A percentile compares a stretch with the other conserved stretches of the same genome.
Evolutionary conservation across 306 rosid species (phyloP).

Genomic region (Cyclanthera cordifolia): DNA sequence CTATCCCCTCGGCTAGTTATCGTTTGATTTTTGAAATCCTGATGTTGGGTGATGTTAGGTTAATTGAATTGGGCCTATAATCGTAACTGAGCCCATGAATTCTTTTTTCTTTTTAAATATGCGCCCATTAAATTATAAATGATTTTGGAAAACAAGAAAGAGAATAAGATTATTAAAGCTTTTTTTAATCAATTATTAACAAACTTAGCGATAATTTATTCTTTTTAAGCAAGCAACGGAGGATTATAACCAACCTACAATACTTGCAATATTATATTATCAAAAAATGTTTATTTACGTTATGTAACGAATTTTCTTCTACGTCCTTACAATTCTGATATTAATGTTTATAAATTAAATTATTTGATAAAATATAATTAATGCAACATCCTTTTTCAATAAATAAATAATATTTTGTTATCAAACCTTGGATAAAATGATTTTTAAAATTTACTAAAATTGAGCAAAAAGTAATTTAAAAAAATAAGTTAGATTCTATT

Average conservation of each 20-base stretch:
- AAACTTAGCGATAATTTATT: not conserved
- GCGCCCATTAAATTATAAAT: too few species aligned
- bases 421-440: not conserved
- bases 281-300: not conserved
- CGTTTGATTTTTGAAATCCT: too few species aligned
- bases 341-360: not conserved
- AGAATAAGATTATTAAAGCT: not conserved
- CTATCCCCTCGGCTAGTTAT: too few species aligned
- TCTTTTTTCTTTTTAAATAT: too few species aligned
- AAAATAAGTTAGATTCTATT: not conserved
- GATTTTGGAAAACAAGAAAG: too few species aligned
- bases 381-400: not conserved
- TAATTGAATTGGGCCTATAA: too few species aligned
- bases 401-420: not conserved
- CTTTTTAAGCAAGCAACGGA: not conserved
- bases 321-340: conserved; percentile 4
- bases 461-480: not conserved
- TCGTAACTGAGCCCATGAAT: too few species aligned
- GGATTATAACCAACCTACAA: not conserved
- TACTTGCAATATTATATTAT: not conserved
- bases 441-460: not conserved
- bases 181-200: not conserved
- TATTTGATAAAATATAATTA: not conserved
- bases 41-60: too few species aligned
- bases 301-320: not conserved